Evolutionary conservation across 495 filamentous ascomycete species (phyloP), one percentile per base, ranked within the genome.

Genomic region (Penicillium subrubescens): DNA sequence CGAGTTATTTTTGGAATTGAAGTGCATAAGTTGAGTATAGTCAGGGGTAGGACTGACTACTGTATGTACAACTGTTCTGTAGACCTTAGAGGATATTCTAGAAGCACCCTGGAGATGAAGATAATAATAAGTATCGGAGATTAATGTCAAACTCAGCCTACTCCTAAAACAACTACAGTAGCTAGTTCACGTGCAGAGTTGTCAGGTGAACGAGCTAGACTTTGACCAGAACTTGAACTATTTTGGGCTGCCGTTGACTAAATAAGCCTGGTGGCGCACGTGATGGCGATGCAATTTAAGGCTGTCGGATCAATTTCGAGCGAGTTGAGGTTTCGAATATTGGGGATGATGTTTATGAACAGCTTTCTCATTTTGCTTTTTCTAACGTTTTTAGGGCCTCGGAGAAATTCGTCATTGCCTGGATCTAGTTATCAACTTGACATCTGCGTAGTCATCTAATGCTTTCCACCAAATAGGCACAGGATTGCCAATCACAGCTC

Each of bases 1-100:
- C 25, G 19, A 14, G 50, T 53, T 65, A 65, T 65, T 57, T 65
- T 65, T 61, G 63, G 58, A 65, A 56, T 58, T 39, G 35, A 31
- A n/a, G 52, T 29, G 25, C 27, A n/a, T 27, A 52, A n/a, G 25
- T 31, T n/a, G 48, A 27, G 48, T 29, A 31, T 52, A 52, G 48
- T 52, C 48, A 52, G 25, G 25, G 48, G 48, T 25, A 11, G 48
- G 14, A 25, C 15, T 37, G 31, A 17, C 37, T 48, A 48, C 19
- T 25, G 5, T 5, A 48, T 8, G 8, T 5, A 23, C 21, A 46
- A 8, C 25, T 46, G 21, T 19, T 10, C 8, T 19, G 21, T 25
- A 12, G 44, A 48, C 3, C 3, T 10, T 5, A 2, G 21, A 41
- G 19, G 15, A 6, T 31, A 8, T 58, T 58, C 56, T 44, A 58